Conservation (phyloP, 169 alveolate species). For the Plasmodium vivax region DNA sequence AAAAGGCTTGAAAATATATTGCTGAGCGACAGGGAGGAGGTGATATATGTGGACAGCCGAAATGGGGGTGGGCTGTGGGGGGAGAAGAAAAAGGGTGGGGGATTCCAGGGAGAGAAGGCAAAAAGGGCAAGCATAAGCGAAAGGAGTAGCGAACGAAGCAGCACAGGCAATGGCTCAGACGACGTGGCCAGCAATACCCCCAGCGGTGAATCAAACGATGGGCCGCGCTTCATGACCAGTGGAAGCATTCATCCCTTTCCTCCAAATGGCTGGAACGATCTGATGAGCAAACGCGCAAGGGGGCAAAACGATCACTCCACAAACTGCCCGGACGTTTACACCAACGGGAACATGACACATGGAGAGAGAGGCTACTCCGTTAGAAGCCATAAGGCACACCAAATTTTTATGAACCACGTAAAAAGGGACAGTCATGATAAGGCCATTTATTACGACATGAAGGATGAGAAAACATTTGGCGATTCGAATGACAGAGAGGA, state of each 20-base stretch:
- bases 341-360: background rate
- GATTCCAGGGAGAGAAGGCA: background rate
- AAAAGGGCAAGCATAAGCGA: background rate
- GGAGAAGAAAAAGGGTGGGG: background rate
- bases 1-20: background rate
- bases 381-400: background rate
- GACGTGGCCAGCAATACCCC: background rate
- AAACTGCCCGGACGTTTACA: background rate
- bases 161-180: background rate
- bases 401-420: background rate
- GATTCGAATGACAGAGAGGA: background rate
- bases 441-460: background rate
- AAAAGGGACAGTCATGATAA: background rate
- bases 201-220: background rate
- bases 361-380: background rate
- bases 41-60: background rate
- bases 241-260: background rate
- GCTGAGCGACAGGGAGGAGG: slow-evolving; percentile 1
- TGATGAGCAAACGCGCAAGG: background rate
- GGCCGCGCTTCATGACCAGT: background rate
- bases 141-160: background rate
- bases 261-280: background rate
- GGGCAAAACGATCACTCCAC: background rate
- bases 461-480: background rate
- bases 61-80: background rate